A percentile compares a stretch with the other conserved stretches of the same genome.
phyloP scores from a whole-genome alignment of 371 early-diverging fungal genomes.

The Sporodiniella umbellata region DNA sequence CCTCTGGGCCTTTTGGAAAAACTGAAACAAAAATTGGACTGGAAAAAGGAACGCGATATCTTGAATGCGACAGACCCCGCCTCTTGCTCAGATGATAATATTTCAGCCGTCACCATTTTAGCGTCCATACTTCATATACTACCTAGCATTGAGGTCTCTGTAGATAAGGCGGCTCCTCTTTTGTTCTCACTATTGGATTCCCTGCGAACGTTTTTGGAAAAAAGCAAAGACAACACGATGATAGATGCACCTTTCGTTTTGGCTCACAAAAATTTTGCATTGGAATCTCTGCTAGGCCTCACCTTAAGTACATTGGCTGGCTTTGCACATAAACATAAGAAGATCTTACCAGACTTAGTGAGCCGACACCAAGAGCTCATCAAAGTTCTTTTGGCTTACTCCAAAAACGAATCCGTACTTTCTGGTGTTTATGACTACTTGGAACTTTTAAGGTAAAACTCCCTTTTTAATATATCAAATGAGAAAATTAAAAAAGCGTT shows the following conservation, averaged over 20 bases:
- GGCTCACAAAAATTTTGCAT: constrained; percentile 52
- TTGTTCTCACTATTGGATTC: constrained; percentile 37
- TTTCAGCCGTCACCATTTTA: constrained; percentile 11
- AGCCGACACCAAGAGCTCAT: constrained; percentile 27
- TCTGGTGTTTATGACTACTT: constrained; percentile 53
- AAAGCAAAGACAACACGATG: constrained; percentile 22
- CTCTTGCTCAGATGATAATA: constrained; percentile 3
- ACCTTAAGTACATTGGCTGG: constrained; percentile 47
- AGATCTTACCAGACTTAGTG: constrained; percentile 13
- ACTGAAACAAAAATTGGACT: constrained; percentile 40
- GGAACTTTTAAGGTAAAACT: constrained; percentile 49
- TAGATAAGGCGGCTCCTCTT: constrained; percentile 31
- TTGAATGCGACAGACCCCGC: constrained; percentile 37
- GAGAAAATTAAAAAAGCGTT: too few species aligned
- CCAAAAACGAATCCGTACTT: constrained; percentile 56
- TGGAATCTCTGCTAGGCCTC: constrained; percentile 54
- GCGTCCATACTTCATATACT: constrained; percentile 47
- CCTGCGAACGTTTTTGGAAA: constrained; percentile 31
- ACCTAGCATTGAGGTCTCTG: constrained; percentile 44
- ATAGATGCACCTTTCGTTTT: constrained; percentile 43
- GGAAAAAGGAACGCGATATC: constrained; percentile 49
- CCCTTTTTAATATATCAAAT: too few species aligned
- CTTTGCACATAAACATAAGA: constrained; percentile 26
- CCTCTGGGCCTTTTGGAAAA: constrained; percentile 34
- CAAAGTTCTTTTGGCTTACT: constrained; percentile 39